phyloP scores from a whole-genome alignment of 2,329 filamentous ascomycete genomes.

The Aspergillus fumigatiaffinis region DNA sequence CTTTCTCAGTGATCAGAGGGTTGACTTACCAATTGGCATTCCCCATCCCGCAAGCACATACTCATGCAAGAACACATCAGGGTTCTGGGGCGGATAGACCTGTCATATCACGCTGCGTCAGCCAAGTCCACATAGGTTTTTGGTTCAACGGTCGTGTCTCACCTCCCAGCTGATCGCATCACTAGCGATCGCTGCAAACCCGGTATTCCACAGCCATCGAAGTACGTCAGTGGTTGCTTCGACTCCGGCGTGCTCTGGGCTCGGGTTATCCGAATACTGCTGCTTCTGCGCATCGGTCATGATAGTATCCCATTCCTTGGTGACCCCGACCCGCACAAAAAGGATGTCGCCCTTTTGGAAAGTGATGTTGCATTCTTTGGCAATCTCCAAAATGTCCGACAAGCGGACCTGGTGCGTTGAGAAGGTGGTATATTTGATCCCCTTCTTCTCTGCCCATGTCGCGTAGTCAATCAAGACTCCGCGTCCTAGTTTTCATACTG shows the following conservation, averaged over 20 bases:
- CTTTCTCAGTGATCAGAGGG: not conserved
- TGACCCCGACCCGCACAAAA: slow-evolving; percentile 44
- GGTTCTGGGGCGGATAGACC: slow-evolving; percentile 41
- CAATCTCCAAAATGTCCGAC: slow-evolving; percentile 36
- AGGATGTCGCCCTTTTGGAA: slow-evolving; percentile 53
- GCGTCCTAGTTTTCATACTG: slow-evolving; percentile 31
- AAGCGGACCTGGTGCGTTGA: slow-evolving; percentile 38
- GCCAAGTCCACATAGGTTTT: not conserved
- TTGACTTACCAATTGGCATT: slow-evolving; percentile 43
- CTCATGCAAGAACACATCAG: slow-evolving; percentile 43
- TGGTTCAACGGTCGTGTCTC: slow-evolving; percentile 11
- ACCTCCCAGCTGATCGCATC: slow-evolving; percentile 56
- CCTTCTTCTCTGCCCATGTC: slow-evolving; percentile 41
- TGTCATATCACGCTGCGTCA: slow-evolving; percentile 14
- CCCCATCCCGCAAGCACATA: slow-evolving; percentile 51
- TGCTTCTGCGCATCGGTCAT: slow-evolving; percentile 33
- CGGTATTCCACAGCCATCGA: slow-evolving; percentile 56
- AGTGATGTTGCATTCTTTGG: slow-evolving; percentile 39
- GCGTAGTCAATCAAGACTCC: slow-evolving; percentile 52
- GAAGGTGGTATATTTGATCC: slow-evolving; percentile 40
- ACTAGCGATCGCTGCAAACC: slow-evolving; percentile 56
- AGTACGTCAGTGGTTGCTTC: slow-evolving; percentile 49
- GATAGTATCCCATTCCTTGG: slow-evolving; percentile 38
- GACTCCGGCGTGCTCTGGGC: slow-evolving; percentile 46
- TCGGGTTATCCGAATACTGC: slow-evolving; percentile 32